Evolutionary conservation across 306 rosid species (phyloP).

Genomic region (Rosa rugosa): DNA sequence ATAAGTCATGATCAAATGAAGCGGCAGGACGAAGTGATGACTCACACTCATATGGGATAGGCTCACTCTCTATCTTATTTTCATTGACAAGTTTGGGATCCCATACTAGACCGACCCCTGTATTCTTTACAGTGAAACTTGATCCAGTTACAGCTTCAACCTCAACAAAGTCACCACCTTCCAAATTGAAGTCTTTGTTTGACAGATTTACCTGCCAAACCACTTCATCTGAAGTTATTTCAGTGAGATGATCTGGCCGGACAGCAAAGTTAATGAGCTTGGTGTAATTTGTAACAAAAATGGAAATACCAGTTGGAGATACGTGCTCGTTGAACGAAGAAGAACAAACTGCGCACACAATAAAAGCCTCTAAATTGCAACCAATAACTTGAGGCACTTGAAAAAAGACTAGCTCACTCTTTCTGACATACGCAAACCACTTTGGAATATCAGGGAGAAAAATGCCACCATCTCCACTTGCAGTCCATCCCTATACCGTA

Average conservation of each 20-base stretch:
- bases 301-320: neutral
- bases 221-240: too few relatives aligned
- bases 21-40: too few relatives aligned
- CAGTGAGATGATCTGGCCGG: too few relatives aligned
- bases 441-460: constrained; percentile 24
- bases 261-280: neutral
- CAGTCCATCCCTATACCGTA: constrained; percentile 6
- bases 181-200: too few relatives aligned
- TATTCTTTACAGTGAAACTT: constrained; percentile 17
- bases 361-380: constrained; percentile 12
- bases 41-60: too few relatives aligned
- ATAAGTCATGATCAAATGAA: too few relatives aligned
- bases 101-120: constrained; percentile 6
- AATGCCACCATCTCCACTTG: constrained; percentile 11
- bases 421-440: constrained; percentile 10
- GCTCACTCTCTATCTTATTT: too few relatives aligned
- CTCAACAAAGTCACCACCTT: too few relatives aligned
- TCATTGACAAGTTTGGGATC: too few relatives aligned
- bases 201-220: too few relatives aligned
- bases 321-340: neutral
- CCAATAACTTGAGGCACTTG: constrained; percentile 9
- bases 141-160: neutral
- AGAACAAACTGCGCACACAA: constrained; percentile 5
- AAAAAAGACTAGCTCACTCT: constrained; percentile 11
- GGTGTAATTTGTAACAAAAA: constrained; percentile 16